phyloP scores from a whole-genome alignment of 192 early-diverging fungal genomes.

The Globomyces pollinis-pini region DNA sequence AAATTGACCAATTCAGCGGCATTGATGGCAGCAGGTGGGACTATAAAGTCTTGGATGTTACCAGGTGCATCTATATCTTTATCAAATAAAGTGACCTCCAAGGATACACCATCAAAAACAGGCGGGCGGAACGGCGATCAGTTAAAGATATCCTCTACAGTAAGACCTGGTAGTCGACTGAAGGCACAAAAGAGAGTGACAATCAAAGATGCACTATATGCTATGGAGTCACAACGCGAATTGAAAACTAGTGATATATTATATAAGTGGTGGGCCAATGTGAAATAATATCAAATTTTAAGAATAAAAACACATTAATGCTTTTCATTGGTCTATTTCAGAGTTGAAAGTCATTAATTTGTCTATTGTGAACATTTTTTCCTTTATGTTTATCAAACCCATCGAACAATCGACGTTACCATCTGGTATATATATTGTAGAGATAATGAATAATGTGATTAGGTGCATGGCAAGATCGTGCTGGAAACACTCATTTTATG shows the following conservation, averaged over 20 bases:
- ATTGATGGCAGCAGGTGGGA: slow-evolving; percentile 6
- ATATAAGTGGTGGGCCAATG: slow-evolving; percentile 12
- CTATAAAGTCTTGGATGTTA: slow-evolving; percentile 10
- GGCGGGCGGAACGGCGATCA: neutral
- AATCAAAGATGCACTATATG: slow-evolving; percentile 8
- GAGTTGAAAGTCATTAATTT: too few relatives aligned
- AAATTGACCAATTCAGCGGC: slow-evolving; percentile 11
- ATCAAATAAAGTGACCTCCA: neutral
- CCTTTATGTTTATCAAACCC: neutral
- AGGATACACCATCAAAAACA: neutral
- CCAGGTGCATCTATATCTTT: neutral
- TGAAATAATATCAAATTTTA: too few relatives aligned
- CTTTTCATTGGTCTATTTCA: too few relatives aligned
- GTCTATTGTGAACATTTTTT: too few relatives aligned
- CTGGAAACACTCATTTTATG: slow-evolving; percentile 48
- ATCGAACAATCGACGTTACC: slow-evolving; percentile 1
- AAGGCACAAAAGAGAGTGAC: slow-evolving; percentile 6
- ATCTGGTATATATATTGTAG: too few relatives aligned
- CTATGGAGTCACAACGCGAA: neutral
- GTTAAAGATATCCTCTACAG: neutral
- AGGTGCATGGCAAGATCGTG: slow-evolving; percentile 38
- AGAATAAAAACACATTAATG: too few relatives aligned
- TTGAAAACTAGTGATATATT: neutral
- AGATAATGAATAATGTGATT: too few relatives aligned
- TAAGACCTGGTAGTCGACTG: neutral